Conservation (phyloP, 2,329 filamentous ascomycete species). For the Paecilomyces dactylethromorphus region DNA sequence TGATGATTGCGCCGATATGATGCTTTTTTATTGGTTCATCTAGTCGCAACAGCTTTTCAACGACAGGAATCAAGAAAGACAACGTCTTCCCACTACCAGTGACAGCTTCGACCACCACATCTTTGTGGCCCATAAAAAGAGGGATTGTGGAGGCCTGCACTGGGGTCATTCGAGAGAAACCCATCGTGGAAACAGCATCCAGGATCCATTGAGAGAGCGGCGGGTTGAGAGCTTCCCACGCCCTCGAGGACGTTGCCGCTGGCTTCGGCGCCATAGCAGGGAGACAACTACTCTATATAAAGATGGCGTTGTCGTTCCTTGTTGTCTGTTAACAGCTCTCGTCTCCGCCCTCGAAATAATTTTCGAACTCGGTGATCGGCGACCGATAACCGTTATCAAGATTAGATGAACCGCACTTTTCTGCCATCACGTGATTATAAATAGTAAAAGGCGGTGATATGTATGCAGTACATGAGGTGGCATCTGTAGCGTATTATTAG, state of each 20-base stretch:
- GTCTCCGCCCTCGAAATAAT: background rate
- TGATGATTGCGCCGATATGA: conserved; percentile 82
- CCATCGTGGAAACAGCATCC: conserved; percentile 76
- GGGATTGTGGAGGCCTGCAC: conserved; percentile 92
- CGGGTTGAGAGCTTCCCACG: conserved; percentile 65
- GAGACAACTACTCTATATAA: background rate
- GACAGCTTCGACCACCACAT: conserved; percentile 88
- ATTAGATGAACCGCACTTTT: background rate
- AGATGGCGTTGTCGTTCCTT: background rate
- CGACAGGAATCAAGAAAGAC: conserved; percentile 74
- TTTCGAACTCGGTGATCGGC: background rate
- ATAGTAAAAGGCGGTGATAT: background rate
- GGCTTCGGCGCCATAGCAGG: conserved; percentile 32
- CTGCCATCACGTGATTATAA: background rate
- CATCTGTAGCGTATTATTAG: too few species aligned
- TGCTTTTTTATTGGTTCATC: conserved; percentile 82
- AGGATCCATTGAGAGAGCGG: conserved; percentile 75
- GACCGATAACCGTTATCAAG: background rate
- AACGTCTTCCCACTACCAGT: conserved; percentile 89
- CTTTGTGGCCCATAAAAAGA: conserved; percentile 81
- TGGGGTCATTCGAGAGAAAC: conserved; percentile 81
- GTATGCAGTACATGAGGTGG: background rate
- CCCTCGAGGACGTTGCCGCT: conserved; percentile 42
- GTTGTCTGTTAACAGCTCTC: background rate
- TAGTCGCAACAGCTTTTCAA: conserved; percentile 72